phyloP scores from a whole-genome alignment of 768 basidiomycete species.

The Suillus tomentosus region DNA sequence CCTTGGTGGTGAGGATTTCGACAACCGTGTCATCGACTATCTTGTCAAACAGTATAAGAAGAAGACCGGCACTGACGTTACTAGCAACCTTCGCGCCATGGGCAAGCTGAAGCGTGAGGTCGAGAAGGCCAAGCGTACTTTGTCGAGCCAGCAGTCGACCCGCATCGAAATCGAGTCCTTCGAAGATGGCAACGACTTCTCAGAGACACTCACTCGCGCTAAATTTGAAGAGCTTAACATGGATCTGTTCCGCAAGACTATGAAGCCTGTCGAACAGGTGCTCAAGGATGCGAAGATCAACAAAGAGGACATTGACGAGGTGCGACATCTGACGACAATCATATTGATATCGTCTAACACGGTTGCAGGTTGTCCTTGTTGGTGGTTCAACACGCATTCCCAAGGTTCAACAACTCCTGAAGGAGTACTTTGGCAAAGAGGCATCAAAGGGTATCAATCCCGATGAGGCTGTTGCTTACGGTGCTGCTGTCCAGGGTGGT shows the following conservation, averaged over 20 bases:
- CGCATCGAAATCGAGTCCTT: conserved; percentile 95
- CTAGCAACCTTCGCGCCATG: conserved; percentile 77
- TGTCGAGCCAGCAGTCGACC: conserved; percentile 87
- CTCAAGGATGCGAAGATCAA: conserved; percentile 97
- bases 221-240: conserved; percentile 99
- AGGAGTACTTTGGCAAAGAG: conserved; percentile 98
- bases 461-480: conserved; percentile 98
- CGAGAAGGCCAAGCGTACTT: conserved; percentile 93
- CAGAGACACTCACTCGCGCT: conserved; percentile 95
- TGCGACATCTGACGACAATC: conserved; percentile 27
- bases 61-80: conserved; percentile 86
- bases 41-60: conserved; percentile 89
- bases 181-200: conserved; percentile 95
- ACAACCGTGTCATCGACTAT: conserved; percentile 91
- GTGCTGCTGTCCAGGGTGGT: conserved; percentile 98
- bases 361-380: conserved; percentile 74
- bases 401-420: conserved; percentile 97
- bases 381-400: conserved; percentile 99
- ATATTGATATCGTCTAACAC: background rate
- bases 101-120: conserved; percentile 93
- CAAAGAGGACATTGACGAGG: conserved; percentile 96
- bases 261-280: conserved; percentile 99
- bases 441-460: conserved; percentile 99
- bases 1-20: conserved; percentile 95
- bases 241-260: conserved; percentile 98